Evolutionary conservation across 257 asterid species (phyloP), one percentile per base, ranked within the genome.

Genomic region (Primulina huaijiensis): DNA sequence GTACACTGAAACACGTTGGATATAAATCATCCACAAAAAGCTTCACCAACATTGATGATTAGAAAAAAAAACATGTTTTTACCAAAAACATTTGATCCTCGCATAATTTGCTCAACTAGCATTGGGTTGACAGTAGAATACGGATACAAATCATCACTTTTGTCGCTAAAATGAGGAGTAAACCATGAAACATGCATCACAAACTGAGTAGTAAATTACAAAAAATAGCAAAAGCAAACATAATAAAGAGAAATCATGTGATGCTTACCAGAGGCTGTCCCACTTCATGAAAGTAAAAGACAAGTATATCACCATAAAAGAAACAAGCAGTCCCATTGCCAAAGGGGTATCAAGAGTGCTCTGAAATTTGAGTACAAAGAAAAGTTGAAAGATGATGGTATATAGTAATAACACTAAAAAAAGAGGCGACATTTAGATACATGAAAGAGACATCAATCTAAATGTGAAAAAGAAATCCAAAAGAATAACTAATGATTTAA

Each of bases 291-390:
- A 85, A 61, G 80, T 75, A 72, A 85, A 62, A 62, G 72, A 72
- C 70, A 69, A 73, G 82, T 77, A 78, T 59, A 76, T 53, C 63
- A 79, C 81, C 69, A 73, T 37, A 68, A 88, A 75, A 68, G 73
- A 81, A 69, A 77, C 70, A 25, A 92, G 88, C 79, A 85, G 68
- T 64, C 68, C 79, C 73, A 82, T n/a, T 6, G 90, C 95, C 84
- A 90, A 73, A 64, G 76, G 86, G 68, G 77, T 77, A 82, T 92
- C 98, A 60, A 84, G 83, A 0, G 98, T 84, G 78, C 97, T 90
- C 98, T 92, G 88, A 69, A 43, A 85, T 71, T 4, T 43, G 71
- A 60, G 69, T 7, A 69, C 27, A 78, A 72, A 37, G 56, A 62
- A 71, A 75, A 46, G 68, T 79, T 57, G 68, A 62, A 70, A 65